Base-by-base conservation (phyloP, 2,329 filamentous ascomycete genomes). In the Botrytis fabae region DNA sequence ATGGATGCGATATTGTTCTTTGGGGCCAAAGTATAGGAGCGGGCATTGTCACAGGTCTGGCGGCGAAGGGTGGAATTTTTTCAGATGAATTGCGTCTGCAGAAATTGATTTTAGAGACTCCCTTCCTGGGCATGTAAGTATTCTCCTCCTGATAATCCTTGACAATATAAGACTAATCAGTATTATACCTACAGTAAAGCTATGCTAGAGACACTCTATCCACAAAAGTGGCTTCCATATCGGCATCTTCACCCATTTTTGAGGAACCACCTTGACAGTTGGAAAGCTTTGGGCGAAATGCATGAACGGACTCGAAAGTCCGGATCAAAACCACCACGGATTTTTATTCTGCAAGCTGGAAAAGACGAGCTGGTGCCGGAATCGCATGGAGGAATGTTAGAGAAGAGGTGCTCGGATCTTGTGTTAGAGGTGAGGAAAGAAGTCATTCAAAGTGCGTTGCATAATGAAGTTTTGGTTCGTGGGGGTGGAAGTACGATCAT, bases 21-120 rank as follows among this genome's bases (percentile, higher is more conserved):
- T 95, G 92, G 92, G 92, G 92, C 0, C 92, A 95, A 80, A 93
- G 91, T 75, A 89, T 95, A 71, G 93, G 93, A 1, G 88, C 90
- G 40, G 92, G 91, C 1, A 87, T 95, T 60, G 92, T 91, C 20
- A 90, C 89, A 25, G 89, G 87, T 69, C 85, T 78, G 1, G 71
- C 66, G 32, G 60, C 74, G 40, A 44, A 75, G 64, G 35, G 72
- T 60, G 54, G 74, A 6, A 72, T 74, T 32, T 76, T 76, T 66
- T 61, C 63, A 71, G 46, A 63, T 60, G 42, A 38, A 25, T 48
- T 77, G 8, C 64, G 38, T 25, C 80, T 88, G 16, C 76, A 78
- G 2, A 83, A 86, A 1, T 75, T 95, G 69, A 84, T 95, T 18
- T 85, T 95, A 2, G 93, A 95, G 79, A 94, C 93, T 0, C 92